Evolutionary conservation across 306 rosid species (phyloP), one percentile per base, ranked within the genome.

Genomic region (Rosa multiflora): DNA sequence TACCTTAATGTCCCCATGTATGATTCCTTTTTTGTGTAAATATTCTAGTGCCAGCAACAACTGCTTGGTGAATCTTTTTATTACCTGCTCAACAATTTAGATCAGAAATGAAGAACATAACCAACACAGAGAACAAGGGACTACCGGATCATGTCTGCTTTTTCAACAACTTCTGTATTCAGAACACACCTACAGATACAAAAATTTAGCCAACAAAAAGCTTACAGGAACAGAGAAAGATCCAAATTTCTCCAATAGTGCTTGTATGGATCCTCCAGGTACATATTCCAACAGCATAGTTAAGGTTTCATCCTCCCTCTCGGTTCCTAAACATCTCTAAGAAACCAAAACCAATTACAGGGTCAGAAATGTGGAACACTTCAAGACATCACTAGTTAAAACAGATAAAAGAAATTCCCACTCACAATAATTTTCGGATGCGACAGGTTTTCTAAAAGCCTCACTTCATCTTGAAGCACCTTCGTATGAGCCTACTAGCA

Each of bases 1-100:
- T 79, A 93, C 98, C 97, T 96, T 96, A 83, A 96, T 96, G 82
- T 96, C 99, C 83, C 99, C 86, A 87, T 96, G 99, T 94, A 96
- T 90, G 82, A 96, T 91, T 78, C 98, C 99, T 78, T 96, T 84
- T 83, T 79, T 91, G 84, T 96, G 99, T 70, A 96, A 88, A 86
- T 96, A 93, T 82, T 91, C 98, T 20, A 96, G 86, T 67, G 98
- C 99, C 84, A 91, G 76, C 70, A 96, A 86, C 81, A 96, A 75
- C 85, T 96, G 99, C 83, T 90, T 90, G 62, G 98, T 93, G 78
- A 88, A 96, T 62, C 97, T 81, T 83, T 88, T 89, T 78, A 96
- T 86, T 44, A 96, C 99, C 99, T 93, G 94, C 74, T 82, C 74
- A 70, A 81, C 6, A 29, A 29, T 3, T n/a, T 8, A 58, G 14